Evolutionary conservation across 257 asterid species (phyloP).

Genomic region (Scutellaria galericulata): DNA sequence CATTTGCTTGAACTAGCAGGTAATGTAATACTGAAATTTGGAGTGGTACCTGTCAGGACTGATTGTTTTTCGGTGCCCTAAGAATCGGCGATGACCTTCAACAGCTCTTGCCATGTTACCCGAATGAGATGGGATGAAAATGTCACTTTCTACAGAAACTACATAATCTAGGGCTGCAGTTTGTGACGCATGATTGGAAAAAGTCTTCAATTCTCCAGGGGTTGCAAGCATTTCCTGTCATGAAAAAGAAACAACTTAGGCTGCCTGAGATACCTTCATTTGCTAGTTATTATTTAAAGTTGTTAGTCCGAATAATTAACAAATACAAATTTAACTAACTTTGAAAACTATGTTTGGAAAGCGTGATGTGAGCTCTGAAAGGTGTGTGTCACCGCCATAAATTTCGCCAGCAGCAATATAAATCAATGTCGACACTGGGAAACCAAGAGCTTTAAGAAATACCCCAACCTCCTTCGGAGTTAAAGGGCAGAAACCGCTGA

Average conservation of each 20-base stretch:
- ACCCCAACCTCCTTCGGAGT: slow-evolving; percentile 96
- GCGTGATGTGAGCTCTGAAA: slow-evolving; percentile 79
- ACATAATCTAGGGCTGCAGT: slow-evolving; percentile 94
- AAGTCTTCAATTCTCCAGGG: slow-evolving; percentile 60
- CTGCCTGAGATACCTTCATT: slow-evolving; percentile 29
- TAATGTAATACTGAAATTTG: slow-evolving; percentile 12
- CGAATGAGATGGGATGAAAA: slow-evolving; percentile 86
- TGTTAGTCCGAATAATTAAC: slow-evolving; percentile 11
- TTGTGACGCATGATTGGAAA: slow-evolving; percentile 80
- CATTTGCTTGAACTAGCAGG: slow-evolving; percentile 21
- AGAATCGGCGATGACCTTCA: slow-evolving; percentile 94
- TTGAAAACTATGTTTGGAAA: slow-evolving; percentile 79
- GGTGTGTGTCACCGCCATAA: slow-evolving; percentile 81
- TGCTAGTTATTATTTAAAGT: slow-evolving; percentile 12
- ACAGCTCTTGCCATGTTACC: slow-evolving; percentile 97
- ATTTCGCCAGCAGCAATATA: slow-evolving; percentile 96
- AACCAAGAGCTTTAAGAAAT: slow-evolving; percentile 89
- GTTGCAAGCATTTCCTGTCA: slow-evolving; percentile 92
- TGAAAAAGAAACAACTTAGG: slow-evolving; percentile 35
- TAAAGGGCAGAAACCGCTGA: slow-evolving; percentile 86
- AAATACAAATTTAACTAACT: slow-evolving; percentile 51
- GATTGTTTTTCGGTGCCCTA: slow-evolving; percentile 78
- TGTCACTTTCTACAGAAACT: slow-evolving; percentile 79
- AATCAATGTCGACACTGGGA: slow-evolving; percentile 72
- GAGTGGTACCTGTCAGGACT: slow-evolving; percentile 81